These are phyloP conservation scores for Didymella arachidicola DNA, from an alignment of 2,329 filamentous ascomycete species.

Conservation along the genomic window DNA sequence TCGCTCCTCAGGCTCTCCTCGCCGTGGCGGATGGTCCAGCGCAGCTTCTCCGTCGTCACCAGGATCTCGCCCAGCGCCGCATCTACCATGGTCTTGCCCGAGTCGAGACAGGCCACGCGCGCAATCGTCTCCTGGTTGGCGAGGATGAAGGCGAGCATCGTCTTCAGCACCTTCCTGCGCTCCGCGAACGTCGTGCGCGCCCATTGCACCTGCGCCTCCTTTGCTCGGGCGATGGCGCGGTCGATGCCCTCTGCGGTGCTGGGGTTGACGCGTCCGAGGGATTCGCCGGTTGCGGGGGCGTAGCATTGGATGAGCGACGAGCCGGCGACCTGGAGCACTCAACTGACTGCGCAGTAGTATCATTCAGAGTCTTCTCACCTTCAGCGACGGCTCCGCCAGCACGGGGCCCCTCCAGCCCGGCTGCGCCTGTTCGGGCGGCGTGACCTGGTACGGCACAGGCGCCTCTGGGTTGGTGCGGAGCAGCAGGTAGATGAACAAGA, in stretches of 20 bases:
- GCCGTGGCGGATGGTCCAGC: constrained; percentile 92
- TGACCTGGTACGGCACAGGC: constrained; percentile 67
- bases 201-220: constrained; percentile 79
- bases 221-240: constrained; percentile 75
- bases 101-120: constrained; percentile 85
- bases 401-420: constrained; percentile 62
- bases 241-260: constrained; percentile 81
- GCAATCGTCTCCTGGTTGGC: constrained; percentile 91
- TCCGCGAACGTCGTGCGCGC: constrained; percentile 77
- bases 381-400: constrained; percentile 68
- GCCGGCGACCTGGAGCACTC: constrained; percentile 55
- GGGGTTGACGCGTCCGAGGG: constrained; percentile 80
- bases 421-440: constrained; percentile 67
- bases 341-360: too few species aligned
- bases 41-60: constrained; percentile 90
- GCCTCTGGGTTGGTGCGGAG: constrained; percentile 48
- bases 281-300: constrained; percentile 85
- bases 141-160: constrained; percentile 81
- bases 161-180: constrained; percentile 79
- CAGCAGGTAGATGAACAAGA: constrained; percentile 37
- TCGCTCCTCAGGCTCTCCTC: constrained; percentile 79
- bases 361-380: constrained; percentile 38
- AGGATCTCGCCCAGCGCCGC: constrained; percentile 93
- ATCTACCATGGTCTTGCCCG: constrained; percentile 95
- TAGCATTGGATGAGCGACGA: constrained; percentile 81